Evolutionary conservation across 768 basidiomycete species (phyloP), one percentile per base, ranked within the genome.

Genomic region (Boletus rubroflammeus): DNA sequence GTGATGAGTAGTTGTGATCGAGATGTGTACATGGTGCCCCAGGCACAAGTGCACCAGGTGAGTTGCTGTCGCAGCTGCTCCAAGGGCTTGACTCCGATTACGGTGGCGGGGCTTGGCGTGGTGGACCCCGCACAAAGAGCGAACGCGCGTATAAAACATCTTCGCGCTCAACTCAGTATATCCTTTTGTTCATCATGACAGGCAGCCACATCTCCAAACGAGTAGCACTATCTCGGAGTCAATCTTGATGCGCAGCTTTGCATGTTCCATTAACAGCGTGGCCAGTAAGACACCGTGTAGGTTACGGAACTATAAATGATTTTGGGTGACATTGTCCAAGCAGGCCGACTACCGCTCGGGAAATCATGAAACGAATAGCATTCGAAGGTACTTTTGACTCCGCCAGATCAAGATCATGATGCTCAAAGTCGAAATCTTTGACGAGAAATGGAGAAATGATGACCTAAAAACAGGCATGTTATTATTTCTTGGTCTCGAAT

Each of bases 181-280:
- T 43, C 29, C 32, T 49, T 47, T 53, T 51, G 23, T 17, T 49
- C 45, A 45, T 47, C 50, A n/a, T 23, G 32, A 29, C 43, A 35
- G 46, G 40, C 28, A 13, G 19, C 31, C 19, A n/a, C n/a, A 41
- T 56, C 38, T 35, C 51, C 47, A 19, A 49, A 44, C 15, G 15
- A 8, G 49, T 32, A 21, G 7, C 29, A 14, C 19, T 17, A 62
- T 66, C 64, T 51, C 51, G 49, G 58, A 48, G 54, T 55, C 53
- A 58, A 55, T 67, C 61, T 57, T 21, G 45, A 17, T 45, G 38
- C n/a, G 50, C 44, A 53, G 46, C 38, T 13, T 46, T 41, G 38
- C 8, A 42, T 11, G 13, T 35, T 49, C 47, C 50, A 43, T 50
- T 50, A 44, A 36, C 35, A 50, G 43, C 50, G 36, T 43, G 42